Percentiles rank a stretch among this genome's conserved stretches.
Evolutionary conservation across 1,284 basidiomycete genomes (phyloP).

Genomic region (Papiliotrema laurentii): DNA sequence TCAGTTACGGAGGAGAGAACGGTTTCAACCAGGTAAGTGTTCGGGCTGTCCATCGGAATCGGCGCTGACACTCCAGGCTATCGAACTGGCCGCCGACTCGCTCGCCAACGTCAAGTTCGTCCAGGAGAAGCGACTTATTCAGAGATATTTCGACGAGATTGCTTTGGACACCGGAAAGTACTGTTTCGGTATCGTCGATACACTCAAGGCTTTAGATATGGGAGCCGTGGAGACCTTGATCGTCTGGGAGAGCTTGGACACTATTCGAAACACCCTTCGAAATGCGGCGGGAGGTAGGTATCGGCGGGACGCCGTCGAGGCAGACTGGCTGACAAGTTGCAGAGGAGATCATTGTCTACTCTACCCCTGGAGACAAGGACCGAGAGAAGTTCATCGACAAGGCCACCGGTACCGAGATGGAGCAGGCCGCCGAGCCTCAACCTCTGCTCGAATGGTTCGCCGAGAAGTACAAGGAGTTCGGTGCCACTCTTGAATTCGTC

Average conservation of each 20-base stretch:
- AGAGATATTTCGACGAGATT: slow-evolving; percentile 99
- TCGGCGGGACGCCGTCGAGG: neutral
- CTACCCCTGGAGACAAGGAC: slow-evolving; percentile 71
- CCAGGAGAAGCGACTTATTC: slow-evolving; percentile 96
- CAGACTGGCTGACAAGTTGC: slow-evolving; percentile 6
- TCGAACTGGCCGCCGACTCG: slow-evolving; percentile 92
- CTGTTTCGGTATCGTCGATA: slow-evolving; percentile 97
- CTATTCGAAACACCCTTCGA: slow-evolving; percentile 75
- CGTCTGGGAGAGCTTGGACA: slow-evolving; percentile 96
- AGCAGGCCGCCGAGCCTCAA: slow-evolving; percentile 72
- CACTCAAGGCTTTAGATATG: slow-evolving; percentile 92
- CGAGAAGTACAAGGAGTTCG: slow-evolving; percentile 97
- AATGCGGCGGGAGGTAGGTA: slow-evolving; percentile 79
- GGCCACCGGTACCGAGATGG: slow-evolving; percentile 93
- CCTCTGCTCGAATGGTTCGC: slow-evolving; percentile 95
- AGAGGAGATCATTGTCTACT: slow-evolving; percentile 76
- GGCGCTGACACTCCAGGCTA: slow-evolving; percentile 60
- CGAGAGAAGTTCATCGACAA: slow-evolving; percentile 93
- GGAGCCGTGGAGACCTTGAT: slow-evolving; percentile 96
- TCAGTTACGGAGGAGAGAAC: slow-evolving; percentile 98
- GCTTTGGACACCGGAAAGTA: slow-evolving; percentile 96
- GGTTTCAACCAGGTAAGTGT: slow-evolving; percentile 86
- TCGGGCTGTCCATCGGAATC: neutral
- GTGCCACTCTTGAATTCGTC: slow-evolving; percentile 77
- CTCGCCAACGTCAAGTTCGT: slow-evolving; percentile 99